phyloP scores from a whole-genome alignment of 2,329 filamentous ascomycete species.

The Xylariaceae sp. region DNA sequence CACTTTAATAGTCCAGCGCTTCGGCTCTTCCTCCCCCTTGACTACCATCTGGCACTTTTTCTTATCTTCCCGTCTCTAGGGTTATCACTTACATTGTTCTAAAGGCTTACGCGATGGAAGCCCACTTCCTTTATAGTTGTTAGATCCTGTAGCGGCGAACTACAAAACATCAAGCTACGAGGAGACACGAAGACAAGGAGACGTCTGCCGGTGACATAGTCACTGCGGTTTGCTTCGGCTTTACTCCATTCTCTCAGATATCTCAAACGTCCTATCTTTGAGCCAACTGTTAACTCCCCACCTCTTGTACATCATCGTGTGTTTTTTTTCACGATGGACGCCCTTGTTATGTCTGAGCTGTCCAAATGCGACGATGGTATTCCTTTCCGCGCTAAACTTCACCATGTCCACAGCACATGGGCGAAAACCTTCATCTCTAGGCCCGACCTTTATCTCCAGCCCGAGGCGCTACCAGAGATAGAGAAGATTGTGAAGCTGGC shows the following conservation, averaged over 20 bases:
- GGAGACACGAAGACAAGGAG: too few relatives aligned
- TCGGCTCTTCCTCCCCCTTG: neutral
- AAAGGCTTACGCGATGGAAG: too few relatives aligned
- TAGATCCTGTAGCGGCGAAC: too few relatives aligned
- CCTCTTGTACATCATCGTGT: neutral
- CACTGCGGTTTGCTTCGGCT: neutral
- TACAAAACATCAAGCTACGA: too few relatives aligned
- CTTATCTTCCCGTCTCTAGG: too few relatives aligned
- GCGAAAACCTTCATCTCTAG: constrained; percentile 88
- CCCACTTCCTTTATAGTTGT: too few relatives aligned
- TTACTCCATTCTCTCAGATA: neutral
- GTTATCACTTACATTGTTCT: too few relatives aligned
- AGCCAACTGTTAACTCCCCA: too few relatives aligned
- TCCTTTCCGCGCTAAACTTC: constrained; percentile 75
- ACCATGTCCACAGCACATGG: constrained; percentile 89
- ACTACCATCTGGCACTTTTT: neutral
- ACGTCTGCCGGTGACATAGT: too few relatives aligned
- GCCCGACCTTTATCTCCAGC: constrained; percentile 90
- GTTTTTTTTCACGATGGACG: constrained; percentile 32
- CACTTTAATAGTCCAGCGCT: constrained; percentile 8
- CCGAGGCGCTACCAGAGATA: constrained; percentile 78
- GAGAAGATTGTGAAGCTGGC: constrained; percentile 84
- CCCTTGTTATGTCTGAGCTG: constrained; percentile 35
- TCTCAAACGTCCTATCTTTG: neutral
- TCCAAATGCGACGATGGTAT: constrained; percentile 47